Conservation (phyloP, 306 rosid genomes). For the Prosopis cineraria region DNA sequence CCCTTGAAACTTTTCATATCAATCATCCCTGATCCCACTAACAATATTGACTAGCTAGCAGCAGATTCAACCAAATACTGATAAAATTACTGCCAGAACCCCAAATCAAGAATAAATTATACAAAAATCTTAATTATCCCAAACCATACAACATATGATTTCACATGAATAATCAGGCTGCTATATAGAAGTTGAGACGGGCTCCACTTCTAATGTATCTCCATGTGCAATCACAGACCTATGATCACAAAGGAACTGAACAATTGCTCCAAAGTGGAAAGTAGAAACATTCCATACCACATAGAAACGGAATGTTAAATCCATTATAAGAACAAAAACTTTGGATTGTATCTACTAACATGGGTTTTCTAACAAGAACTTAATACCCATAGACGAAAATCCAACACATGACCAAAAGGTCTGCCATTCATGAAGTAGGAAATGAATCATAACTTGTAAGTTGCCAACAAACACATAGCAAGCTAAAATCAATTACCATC, state of each 20-base stretch:
- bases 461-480: conserved; percentile 33
- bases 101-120: not conserved
- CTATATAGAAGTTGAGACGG: not conserved
- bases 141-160: not conserved
- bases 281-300: conserved; percentile 38
- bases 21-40: not conserved
- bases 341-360: too few relatives aligned
- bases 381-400: conserved; percentile 28
- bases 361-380: not conserved
- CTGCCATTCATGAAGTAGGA: conserved; percentile 36
- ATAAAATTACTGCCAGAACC: not conserved
- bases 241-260: conserved; percentile 13
- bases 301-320: conserved; percentile 6
- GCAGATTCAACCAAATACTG: not conserved
- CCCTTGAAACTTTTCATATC: not conserved
- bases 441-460: conserved; percentile 29
- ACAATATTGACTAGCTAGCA: not conserved
- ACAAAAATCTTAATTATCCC: not conserved
- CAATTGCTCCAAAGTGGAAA: conserved; percentile 17
- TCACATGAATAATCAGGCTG: not conserved
- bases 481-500: conserved; percentile 37
- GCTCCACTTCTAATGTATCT: not conserved
- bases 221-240: not conserved
- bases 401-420: conserved; percentile 33
- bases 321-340: conserved; percentile 29